These are phyloP conservation scores for Jatropha podagrica DNA, from an alignment of 441 rosid species.

Conservation along the genomic window DNA sequence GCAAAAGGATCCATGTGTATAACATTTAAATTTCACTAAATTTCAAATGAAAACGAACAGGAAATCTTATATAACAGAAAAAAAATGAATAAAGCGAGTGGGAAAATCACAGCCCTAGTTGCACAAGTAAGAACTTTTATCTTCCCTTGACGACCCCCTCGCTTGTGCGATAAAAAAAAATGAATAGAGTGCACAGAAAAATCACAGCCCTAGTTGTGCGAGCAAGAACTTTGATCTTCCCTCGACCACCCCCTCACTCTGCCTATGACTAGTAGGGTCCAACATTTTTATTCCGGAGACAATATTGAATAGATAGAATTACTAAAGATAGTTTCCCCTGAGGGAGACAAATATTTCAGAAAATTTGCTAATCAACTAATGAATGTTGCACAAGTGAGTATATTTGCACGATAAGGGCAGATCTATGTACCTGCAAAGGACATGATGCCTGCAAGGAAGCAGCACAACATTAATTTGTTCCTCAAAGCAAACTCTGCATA, in stretches of 20 bases:
- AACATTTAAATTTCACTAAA: not conserved
- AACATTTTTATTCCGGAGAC: not conserved
- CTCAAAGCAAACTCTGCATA: slow-evolving; percentile 90
- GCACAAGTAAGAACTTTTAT: not conserved
- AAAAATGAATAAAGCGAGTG: not conserved
- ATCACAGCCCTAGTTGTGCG: not conserved
- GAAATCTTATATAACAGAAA: not conserved
- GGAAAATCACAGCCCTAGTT: not conserved
- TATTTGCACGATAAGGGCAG: not conserved
- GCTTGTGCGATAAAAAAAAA: not conserved
- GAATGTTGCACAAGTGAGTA: not conserved
- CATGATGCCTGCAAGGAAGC: slow-evolving; percentile 90
- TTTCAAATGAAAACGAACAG: not conserved
- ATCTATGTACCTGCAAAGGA: slow-evolving; percentile 72
- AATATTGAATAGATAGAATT: not conserved
- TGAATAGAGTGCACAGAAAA: not conserved
- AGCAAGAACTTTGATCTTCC: not conserved
- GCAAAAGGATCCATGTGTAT: slow-evolving; percentile 17
- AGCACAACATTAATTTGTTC: slow-evolving; percentile 76
- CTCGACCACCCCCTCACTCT: not conserved
- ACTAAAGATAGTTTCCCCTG: not conserved
- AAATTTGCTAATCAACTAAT: not conserved
- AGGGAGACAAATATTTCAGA: not conserved
- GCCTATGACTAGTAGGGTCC: not conserved
- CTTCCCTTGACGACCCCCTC: not conserved